A percentile compares a stretch with the other conserved stretches of the same genome.
Conservation (phyloP, 2,329 filamentous ascomycete species). For the Aspergillus sojae region DNA sequence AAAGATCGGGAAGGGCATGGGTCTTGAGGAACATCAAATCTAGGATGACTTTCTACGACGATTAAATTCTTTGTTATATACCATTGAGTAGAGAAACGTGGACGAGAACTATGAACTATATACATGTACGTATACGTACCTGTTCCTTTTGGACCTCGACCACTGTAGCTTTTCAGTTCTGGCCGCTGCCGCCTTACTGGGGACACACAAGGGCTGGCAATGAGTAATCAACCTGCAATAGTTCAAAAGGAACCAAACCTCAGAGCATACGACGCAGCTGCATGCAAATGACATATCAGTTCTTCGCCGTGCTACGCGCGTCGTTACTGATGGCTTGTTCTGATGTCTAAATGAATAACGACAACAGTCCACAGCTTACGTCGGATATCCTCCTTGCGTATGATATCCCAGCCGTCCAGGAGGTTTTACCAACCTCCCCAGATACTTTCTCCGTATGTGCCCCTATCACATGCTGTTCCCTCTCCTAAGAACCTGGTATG, state of each 20-base stretch:
- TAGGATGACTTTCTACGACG: background rate
- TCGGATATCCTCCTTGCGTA: too few relatives aligned
- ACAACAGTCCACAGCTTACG: too few relatives aligned
- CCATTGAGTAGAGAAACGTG: background rate
- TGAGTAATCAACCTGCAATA: too few relatives aligned
- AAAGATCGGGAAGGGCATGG: conserved; percentile 51
- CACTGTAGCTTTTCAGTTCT: background rate
- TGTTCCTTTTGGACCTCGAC: background rate
- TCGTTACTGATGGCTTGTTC: too few relatives aligned
- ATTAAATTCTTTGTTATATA: conserved; percentile 1
- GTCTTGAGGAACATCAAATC: conserved; percentile 34
- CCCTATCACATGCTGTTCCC: background rate
- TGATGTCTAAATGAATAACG: too few relatives aligned
- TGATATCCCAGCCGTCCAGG: too few relatives aligned
- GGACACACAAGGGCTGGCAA: too few relatives aligned
- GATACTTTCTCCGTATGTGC: background rate
- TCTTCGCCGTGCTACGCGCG: too few relatives aligned
- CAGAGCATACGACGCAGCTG: too few relatives aligned
- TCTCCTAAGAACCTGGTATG: background rate
- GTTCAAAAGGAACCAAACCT: too few relatives aligned
- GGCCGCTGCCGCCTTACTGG: background rate
- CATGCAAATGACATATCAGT: too few relatives aligned
- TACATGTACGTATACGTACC: background rate
- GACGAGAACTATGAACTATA: background rate
- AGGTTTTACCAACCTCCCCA: too few relatives aligned